Conservation (phyloP, 768 basidiomycete genomes). For the Mycena albidolilacea region DNA sequence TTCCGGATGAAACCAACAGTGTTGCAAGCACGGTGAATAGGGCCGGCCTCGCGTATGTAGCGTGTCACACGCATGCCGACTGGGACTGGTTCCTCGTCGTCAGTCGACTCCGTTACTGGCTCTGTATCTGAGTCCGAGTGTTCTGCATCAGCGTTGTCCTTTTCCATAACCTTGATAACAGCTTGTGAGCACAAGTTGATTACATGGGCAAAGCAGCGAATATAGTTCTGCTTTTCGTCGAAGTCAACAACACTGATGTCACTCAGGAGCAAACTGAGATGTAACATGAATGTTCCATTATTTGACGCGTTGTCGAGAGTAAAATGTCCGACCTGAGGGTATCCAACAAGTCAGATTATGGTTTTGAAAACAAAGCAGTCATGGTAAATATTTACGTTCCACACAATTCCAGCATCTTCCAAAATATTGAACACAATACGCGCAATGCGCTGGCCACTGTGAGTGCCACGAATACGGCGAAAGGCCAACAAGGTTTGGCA, state of each 20-base stretch:
- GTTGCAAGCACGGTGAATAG: neutral
- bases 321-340: no score
- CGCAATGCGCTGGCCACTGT: no score
- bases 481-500: no score
- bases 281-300: no score
- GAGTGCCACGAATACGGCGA: no score
- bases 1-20: neutral
- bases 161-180: conserved; percentile 8
- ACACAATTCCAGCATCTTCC: no score
- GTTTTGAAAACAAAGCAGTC: neutral
- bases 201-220: neutral
- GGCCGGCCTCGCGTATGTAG: neutral
- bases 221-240: no score
- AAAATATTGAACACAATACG: neutral
- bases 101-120: neutral
- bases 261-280: no score
- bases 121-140: neutral
- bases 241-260: no score
- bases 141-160: conserved; percentile 6
- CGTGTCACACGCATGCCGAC: neutral
- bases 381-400: neutral
- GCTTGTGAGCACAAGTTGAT: conserved; percentile 2
- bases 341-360: neutral
- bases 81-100: neutral
- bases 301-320: no score